Conservation (phyloP, 192 early-diverging fungal genomes). For the Umbelopsis vinacea region DNA sequence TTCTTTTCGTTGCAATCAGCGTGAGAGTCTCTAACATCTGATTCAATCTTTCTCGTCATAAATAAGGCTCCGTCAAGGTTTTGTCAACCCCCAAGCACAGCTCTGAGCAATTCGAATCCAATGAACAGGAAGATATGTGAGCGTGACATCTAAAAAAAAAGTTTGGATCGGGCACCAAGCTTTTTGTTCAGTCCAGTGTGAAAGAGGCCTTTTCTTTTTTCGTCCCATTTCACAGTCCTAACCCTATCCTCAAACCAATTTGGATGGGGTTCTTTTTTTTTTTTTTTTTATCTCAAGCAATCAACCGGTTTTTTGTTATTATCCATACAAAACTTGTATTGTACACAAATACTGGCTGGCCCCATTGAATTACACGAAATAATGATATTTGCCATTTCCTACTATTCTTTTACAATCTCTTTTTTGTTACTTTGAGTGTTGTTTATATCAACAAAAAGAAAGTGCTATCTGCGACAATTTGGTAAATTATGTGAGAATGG, state of each 20-base stretch:
- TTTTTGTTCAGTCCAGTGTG: not conserved
- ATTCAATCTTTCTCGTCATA: not conserved
- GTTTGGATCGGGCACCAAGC: conserved; percentile 6
- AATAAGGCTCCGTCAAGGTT: conserved; percentile 16
- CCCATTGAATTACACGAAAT: not conserved
- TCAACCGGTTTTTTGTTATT: conserved; percentile 6
- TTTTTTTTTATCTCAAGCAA: not conserved
- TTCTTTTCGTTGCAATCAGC: not conserved
- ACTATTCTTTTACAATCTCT: not conserved
- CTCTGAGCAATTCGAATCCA: not conserved
- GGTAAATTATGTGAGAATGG: not conserved
- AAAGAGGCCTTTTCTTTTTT: not conserved
- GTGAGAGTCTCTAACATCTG: conserved; percentile 1
- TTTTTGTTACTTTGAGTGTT: not conserved
- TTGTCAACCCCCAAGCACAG: conserved; percentile 21
- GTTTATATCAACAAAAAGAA: conserved; percentile 14
- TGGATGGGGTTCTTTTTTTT: not conserved
- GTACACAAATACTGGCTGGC: conserved; percentile 20
- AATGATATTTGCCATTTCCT: not conserved
- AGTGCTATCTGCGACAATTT: conserved; percentile 1
- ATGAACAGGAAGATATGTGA: not conserved
- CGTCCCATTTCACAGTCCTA: not conserved
- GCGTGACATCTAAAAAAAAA: not conserved
- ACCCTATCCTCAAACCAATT: conserved; percentile 2
- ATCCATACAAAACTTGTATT: not conserved